phyloP scores from a whole-genome alignment of 1,139 yeast species.

The Hyphopichia fennica region DNA sequence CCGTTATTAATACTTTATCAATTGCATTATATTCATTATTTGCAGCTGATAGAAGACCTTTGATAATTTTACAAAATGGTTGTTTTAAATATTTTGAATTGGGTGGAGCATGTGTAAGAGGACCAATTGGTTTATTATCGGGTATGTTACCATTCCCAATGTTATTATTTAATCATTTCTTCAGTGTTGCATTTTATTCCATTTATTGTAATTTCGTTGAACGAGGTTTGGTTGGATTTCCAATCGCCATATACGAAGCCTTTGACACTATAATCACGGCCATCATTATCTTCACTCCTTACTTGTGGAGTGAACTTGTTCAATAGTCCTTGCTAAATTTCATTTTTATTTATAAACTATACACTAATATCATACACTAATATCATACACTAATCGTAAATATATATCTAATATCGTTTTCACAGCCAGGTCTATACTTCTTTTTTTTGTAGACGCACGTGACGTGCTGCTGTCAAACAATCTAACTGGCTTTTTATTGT shows the following conservation, averaged over 20 bases:
- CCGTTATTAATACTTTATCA: conserved; percentile 87
- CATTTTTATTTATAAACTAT: neutral
- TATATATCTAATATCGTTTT: no score
- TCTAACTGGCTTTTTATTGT: no score
- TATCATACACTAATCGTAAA: no score
- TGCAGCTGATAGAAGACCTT: conserved; percentile 74
- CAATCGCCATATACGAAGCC: conserved; percentile 70
- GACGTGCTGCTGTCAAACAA: no score
- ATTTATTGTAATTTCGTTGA: conserved; percentile 67
- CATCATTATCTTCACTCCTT: conserved; percentile 74
- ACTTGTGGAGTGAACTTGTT: conserved; percentile 52
- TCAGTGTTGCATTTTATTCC: conserved; percentile 85
- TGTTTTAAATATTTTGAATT: conserved; percentile 82
- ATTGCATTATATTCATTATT: conserved; percentile 87
- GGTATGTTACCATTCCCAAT: conserved; percentile 80
- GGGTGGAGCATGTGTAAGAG: conserved; percentile 78
- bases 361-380: no score
- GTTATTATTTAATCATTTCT: conserved; percentile 78
- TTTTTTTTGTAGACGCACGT: no score
- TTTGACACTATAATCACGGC: conserved; percentile 74
- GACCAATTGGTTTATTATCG: conserved; percentile 81
- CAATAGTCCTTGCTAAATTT: neutral
- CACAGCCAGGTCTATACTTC: no score
- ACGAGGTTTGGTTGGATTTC: conserved; percentile 68
- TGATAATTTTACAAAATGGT: conserved; percentile 76